phyloP scores from a whole-genome alignment of 202 grass and related monocot genomes.

The Carex sylvatica region DNA sequence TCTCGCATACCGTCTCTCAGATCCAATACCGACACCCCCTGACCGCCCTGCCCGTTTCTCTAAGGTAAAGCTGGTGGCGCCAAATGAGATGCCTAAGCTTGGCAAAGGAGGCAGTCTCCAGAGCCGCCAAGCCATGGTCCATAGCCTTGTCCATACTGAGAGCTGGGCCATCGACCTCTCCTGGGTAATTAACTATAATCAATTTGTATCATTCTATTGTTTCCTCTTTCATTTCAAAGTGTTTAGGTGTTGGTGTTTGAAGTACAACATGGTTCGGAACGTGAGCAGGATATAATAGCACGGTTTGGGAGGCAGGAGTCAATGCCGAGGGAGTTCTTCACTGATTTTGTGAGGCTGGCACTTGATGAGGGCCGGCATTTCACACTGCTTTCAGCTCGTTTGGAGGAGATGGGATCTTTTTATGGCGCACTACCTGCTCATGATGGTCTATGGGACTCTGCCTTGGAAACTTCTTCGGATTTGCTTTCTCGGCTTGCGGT shows the following conservation, averaged over 20 bases:
- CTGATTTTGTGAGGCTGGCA: constrained; percentile 65
- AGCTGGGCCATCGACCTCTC: constrained; percentile 95
- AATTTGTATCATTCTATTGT: background rate
- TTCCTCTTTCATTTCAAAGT: background rate
- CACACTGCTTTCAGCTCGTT: constrained; percentile 50
- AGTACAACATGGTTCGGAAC: background rate
- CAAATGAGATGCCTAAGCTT: constrained; percentile 64
- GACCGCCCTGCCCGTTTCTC: constrained; percentile 59
- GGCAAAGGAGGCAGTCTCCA: constrained; percentile 77
- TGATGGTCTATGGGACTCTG: constrained; percentile 89
- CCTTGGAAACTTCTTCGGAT: constrained; percentile 49
- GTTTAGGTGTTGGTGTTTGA: background rate
- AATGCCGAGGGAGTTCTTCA: constrained; percentile 81
- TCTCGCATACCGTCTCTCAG: constrained; percentile 35
- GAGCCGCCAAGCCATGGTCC: constrained; percentile 71
- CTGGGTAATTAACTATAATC: constrained; percentile 33
- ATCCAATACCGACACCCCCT: constrained; percentile 27
- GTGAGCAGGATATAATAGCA: constrained; percentile 62
- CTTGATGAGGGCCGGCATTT: constrained; percentile 76
- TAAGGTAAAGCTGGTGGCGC: constrained; percentile 62
- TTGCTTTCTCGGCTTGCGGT: constrained; percentile 74
- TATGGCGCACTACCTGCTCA: constrained; percentile 85
- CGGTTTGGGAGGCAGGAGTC: constrained; percentile 50
- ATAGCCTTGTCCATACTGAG: constrained; percentile 85
- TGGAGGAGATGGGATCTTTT: constrained; percentile 56